Evolutionary conservation across 169 alveolate genomes (phyloP), one percentile per base, ranked within the genome.

Genomic region (Eimeria sp.): DNA sequence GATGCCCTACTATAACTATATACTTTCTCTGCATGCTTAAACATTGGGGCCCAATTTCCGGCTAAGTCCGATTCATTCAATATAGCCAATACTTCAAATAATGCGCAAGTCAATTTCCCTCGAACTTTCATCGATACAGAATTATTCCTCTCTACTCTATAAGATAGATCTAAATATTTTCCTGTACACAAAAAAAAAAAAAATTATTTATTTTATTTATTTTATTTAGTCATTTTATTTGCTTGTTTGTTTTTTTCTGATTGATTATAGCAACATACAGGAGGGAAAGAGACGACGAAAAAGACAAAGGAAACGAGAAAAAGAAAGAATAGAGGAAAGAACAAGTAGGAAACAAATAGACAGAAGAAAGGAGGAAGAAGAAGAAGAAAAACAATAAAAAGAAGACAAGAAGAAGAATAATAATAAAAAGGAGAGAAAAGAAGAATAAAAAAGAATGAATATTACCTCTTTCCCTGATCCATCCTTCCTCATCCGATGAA

Each of bases 11-110:
- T 95, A 65, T 95, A 89, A 61, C 67, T 76, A 18, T 89, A 51
- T 63, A 95, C 96, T 78, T 78, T 95, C 83, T 89, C 87, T 13
- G 98, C 97, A n/a, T 89, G 80, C 54, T 95, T 96, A 83, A 97
- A 94, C 49, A 96, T 96, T 25, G 98, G 98, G 9, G 97, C 98
- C 98, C 98, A 97, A 47, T 94, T 95, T 13, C 95, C 95, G 54
- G 97, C 96, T 88, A 97, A 34, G 65, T 97, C 98, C 45, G 97
- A 96, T 86, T 97, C 98, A 78, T 89, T 96, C 25, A 97, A 18
- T 51, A 97, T 97, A 11, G 97, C 89, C 58, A 97, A 65, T 22
- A 97, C 96, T 76, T 65, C 86, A 51, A 89, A 95, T 72, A 97
- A 92, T 51, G 84, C 96, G 67, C 96, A 95, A 5, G 97, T 97